Evolutionary conservation across 805 yeast genomes (phyloP), one percentile per base, ranked within the genome.

Genomic region (Middelhovenomyces tepae): DNA sequence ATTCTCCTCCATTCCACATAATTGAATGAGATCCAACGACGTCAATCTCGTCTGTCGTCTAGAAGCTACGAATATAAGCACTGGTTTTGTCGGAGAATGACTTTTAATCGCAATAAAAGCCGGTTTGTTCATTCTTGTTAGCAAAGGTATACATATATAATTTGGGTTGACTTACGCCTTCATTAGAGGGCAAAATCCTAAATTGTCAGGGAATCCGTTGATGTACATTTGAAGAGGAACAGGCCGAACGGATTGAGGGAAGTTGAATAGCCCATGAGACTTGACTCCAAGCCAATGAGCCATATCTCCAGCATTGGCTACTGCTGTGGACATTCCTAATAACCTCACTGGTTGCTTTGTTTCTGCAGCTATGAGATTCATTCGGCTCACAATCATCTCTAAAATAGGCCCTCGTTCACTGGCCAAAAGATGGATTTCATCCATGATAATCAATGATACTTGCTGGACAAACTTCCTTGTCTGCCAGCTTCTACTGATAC

Each of bases 81-180:
- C 89, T 0, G 95, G 94, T 51, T 86, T 77, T 13, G 62, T 62
- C 2, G 95, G 93, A 0, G 95, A 81, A 53, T 87, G 95, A 42
- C 83, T 85, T 50, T 85, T 83, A 42, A 86, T 86, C 0, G 95
- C 94, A 78, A 79, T 73, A 49, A 81, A 86, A 0, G 94, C 89
- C 1, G 96, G 95, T 48, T 69, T 85, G 65, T 77, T 85, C 91
- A 73, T 83, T 15, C 75, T 81, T 62, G 75, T 83, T n/a, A n/a
- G n/a, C n/a, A n/a, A n/a, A n/a, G n/a, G n/a, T n/a, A n/a, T n/a
- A n/a, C n/a, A n/a, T n/a, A n/a, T n/a, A n/a, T n/a, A n/a, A n/a
- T n/a, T n/a, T n/a, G n/a, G n/a, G n/a, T n/a, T n/a, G n/a, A n/a
- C n/a, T n/a, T n/a, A n/a, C n/a, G n/a, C n/a, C n/a, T n/a, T n/a